These are phyloP conservation scores for Pseudozyma thailandica DNA, from an alignment of 1,284 basidiomycete species.

Conservation along the genomic window DNA sequence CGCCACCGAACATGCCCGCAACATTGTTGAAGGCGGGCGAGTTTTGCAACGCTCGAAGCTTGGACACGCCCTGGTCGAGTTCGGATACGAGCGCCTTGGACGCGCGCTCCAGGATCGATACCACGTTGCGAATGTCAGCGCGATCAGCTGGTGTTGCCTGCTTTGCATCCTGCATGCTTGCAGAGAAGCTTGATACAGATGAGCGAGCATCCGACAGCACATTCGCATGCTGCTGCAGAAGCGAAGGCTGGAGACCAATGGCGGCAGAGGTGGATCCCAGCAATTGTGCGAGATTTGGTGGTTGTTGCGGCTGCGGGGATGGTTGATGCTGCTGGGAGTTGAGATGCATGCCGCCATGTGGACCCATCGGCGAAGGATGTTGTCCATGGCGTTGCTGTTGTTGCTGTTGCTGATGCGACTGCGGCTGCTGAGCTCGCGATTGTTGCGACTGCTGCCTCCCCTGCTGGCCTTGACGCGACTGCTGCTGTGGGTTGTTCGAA, in stretches of 20 bases:
- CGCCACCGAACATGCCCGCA: constrained; percentile 10
- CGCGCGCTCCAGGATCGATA: constrained; percentile 32
- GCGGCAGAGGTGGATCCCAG: constrained; percentile 11
- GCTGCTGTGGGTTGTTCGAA: constrained; percentile 6
- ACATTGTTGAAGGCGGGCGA: constrained; percentile 24
- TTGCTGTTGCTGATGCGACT: constrained; percentile 14
- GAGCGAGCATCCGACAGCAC: constrained; percentile 30
- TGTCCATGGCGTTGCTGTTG: constrained; percentile 12
- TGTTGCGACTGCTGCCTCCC: too few relatives aligned
- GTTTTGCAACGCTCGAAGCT: constrained; percentile 27
- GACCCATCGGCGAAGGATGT: constrained; percentile 3
- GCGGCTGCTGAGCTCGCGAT: constrained; percentile 18
- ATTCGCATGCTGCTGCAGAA: constrained; percentile 36
- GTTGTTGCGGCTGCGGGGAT: constrained; percentile 18
- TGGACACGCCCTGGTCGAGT: constrained; percentile 29
- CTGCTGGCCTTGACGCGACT: constrained; percentile 14
- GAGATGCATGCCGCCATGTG: constrained; percentile 15
- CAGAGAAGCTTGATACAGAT: constrained; percentile 33
- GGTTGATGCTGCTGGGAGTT: constrained; percentile 5
- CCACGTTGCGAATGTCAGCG: constrained; percentile 35
- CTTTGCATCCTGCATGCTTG: constrained; percentile 29
- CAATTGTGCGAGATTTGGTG: constrained; percentile 24
- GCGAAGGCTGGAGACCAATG: constrained; percentile 12
- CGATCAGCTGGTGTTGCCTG: constrained; percentile 31
- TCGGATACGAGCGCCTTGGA: constrained; percentile 28